phyloP scores from a whole-genome alignment of 2,329 filamentous ascomycete genomes.

The Graphilbum fragrans region DNA sequence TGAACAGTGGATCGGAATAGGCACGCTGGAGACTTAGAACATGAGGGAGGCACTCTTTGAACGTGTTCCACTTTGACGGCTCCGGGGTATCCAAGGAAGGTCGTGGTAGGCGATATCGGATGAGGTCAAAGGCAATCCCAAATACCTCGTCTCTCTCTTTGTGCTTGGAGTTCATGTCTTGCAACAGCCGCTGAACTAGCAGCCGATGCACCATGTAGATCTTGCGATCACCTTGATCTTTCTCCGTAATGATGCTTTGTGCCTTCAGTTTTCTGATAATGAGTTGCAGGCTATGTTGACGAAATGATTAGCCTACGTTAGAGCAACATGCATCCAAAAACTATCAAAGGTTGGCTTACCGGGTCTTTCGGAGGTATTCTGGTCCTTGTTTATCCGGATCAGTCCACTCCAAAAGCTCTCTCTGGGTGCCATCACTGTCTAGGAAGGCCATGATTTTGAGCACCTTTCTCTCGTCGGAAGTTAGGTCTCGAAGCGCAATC shows the following conservation, averaged over 20 bases:
- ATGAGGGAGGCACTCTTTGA: constrained; percentile 9
- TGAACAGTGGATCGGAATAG: constrained; percentile 8
- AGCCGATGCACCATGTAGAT: constrained; percentile 8
- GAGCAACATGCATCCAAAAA: neutral
- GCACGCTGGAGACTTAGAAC: constrained; percentile 9
- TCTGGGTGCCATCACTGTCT: constrained; percentile 9
- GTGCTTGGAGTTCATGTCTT: constrained; percentile 5
- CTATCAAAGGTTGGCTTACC: neutral
- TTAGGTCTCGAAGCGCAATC: constrained; percentile 7
- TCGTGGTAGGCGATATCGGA: constrained; percentile 7
- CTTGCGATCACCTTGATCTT: constrained; percentile 4
- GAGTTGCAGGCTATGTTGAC: constrained; percentile 1
- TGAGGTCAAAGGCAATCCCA: constrained; percentile 6
- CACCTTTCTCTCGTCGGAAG: constrained; percentile 6
- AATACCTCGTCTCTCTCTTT: constrained; percentile 8
- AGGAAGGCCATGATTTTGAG: constrained; percentile 10
- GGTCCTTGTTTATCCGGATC: constrained; percentile 1
- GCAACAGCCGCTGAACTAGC: constrained; percentile 6
- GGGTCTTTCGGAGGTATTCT: neutral
- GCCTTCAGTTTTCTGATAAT: constrained; percentile 10
- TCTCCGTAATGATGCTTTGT: constrained; percentile 6
- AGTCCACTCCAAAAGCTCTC: constrained; percentile 8
- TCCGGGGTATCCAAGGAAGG: constrained; percentile 9
- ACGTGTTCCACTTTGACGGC: constrained; percentile 7
- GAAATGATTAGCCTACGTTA: neutral